Conservation (phyloP, 169 alveolate genomes). For the Plasmodium vivax region DNA sequence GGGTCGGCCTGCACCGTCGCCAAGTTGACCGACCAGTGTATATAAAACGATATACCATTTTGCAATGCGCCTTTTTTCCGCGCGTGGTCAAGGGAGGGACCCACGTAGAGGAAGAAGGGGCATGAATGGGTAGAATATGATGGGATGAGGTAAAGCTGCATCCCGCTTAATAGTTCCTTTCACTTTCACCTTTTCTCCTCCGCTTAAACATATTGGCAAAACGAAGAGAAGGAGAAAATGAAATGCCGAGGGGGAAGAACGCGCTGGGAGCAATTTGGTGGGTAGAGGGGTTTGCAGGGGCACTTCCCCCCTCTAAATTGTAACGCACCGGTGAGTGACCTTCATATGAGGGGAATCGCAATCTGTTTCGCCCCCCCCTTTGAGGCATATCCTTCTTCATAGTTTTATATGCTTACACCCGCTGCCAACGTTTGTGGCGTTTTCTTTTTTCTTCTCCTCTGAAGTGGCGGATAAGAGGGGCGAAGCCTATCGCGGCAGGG, state of each 20-base stretch:
- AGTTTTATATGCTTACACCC: not conserved
- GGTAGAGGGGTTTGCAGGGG: slow-evolving; percentile 32
- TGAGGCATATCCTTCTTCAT: too few relatives aligned
- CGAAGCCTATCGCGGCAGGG: not conserved
- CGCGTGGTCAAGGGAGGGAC: not conserved
- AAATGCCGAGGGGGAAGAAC: not conserved
- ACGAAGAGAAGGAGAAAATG: not conserved
- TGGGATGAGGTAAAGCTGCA: not conserved
- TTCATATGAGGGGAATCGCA: not conserved
- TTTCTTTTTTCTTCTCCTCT: not conserved
- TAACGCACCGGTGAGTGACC: not conserved
- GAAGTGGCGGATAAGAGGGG: not conserved
- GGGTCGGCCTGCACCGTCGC: not conserved
- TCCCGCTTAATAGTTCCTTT: not conserved
- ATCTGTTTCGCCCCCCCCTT: too few relatives aligned
- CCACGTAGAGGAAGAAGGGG: not conserved
- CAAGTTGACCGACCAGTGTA: not conserved
- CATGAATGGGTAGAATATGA: not conserved
- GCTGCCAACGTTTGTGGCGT: not conserved
- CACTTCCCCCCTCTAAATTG: not conserved
- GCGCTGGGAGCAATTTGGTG: slow-evolving; percentile 2
- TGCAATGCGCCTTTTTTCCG: not conserved
- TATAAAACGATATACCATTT: not conserved
- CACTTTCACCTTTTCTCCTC: not conserved
- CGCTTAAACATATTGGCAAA: not conserved